These are phyloP conservation scores for Zasmidium cellare DNA, from an alignment of 2,329 filamentous ascomycete species.

Conservation along the genomic window DNA sequence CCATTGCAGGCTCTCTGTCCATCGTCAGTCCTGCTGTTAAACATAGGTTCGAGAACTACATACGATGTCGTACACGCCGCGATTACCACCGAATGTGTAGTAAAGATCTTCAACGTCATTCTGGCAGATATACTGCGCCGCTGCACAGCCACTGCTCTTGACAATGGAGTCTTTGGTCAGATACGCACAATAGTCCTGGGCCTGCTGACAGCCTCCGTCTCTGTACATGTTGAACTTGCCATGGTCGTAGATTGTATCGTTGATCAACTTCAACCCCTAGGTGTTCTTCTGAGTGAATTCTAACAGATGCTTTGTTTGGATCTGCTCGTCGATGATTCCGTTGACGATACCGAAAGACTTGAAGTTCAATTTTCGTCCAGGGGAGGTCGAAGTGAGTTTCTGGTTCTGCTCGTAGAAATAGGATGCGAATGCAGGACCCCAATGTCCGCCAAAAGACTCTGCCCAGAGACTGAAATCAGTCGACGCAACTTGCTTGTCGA, in stretches of 20 bases:
- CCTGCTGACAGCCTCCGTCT: constrained; percentile 3
- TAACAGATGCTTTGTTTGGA: constrained; percentile 3
- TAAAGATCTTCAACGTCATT: constrained; percentile 4
- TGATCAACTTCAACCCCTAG: constrained; percentile 11
- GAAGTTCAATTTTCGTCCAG: constrained; percentile 7
- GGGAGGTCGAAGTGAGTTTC: constrained; percentile 40
- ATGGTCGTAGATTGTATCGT: constrained; percentile 9
- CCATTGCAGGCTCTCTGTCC: constrained; percentile 9
- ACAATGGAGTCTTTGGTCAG: constrained; percentile 3
- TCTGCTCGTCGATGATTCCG: constrained; percentile 3
- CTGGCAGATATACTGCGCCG: constrained; percentile 5
- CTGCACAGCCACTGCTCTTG: background rate
- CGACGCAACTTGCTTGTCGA: constrained; percentile 50
- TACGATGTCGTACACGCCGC: constrained; percentile 7
- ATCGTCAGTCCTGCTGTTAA: too few species aligned
- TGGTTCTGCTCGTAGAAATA: constrained; percentile 60
- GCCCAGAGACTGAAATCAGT: constrained; percentile 43
- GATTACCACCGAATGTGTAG: background rate
- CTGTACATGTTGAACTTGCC: constrained; percentile 4
- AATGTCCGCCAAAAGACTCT: constrained; percentile 44
- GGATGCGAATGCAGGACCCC: constrained; percentile 56
- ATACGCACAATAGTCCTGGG: background rate
- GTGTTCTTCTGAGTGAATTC: constrained; percentile 8
- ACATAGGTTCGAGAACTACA: too few species aligned
- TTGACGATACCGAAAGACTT: constrained; percentile 9